Conservation (phyloP, 2,329 filamentous ascomycete genomes). For the Gaeumannomyces tritici region DNA sequence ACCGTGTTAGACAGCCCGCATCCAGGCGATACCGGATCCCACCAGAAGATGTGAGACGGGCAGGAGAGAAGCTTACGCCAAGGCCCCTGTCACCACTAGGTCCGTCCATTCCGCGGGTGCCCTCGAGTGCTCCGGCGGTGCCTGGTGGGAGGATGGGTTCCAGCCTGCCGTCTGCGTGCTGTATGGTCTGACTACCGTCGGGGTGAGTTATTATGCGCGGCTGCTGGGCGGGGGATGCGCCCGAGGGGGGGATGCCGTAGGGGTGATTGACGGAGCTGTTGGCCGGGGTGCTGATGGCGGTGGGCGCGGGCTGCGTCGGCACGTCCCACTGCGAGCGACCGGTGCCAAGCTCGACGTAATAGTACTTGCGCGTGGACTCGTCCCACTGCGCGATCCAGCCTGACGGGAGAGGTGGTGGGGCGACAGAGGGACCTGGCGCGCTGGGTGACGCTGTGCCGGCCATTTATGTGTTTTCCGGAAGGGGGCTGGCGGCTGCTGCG, state of each 20-base stretch:
- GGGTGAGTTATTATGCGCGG: conserved; percentile 50
- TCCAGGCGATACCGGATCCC: background rate
- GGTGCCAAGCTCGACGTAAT: conserved; percentile 64
- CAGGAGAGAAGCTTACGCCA: conserved; percentile 43
- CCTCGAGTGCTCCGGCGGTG: conserved; percentile 26
- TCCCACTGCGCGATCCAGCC: conserved; percentile 67
- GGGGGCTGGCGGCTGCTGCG: background rate
- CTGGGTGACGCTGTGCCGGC: conserved; percentile 48
- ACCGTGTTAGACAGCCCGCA: background rate
- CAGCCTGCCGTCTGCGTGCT: conserved; percentile 50
- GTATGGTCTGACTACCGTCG: conserved; percentile 52
- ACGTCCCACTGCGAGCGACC: conserved; percentile 67
- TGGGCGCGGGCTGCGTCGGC: conserved; percentile 53
- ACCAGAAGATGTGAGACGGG: background rate
- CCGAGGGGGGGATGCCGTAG: conserved; percentile 40
- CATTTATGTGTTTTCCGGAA: conserved; percentile 24
- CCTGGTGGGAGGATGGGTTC: conserved; percentile 45
- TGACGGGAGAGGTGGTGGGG: conserved; percentile 49
- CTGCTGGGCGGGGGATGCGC: conserved; percentile 11
- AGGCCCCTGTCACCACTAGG: conserved; percentile 44
- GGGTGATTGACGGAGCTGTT: conserved; percentile 45
- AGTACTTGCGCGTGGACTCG: conserved; percentile 53
- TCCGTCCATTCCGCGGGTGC: conserved; percentile 13
- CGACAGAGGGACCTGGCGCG: conserved; percentile 48
- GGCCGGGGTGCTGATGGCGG: conserved; percentile 47